Evolutionary conservation across 805 yeast species (phyloP).

Genomic region (Lachancea mirantina): DNA sequence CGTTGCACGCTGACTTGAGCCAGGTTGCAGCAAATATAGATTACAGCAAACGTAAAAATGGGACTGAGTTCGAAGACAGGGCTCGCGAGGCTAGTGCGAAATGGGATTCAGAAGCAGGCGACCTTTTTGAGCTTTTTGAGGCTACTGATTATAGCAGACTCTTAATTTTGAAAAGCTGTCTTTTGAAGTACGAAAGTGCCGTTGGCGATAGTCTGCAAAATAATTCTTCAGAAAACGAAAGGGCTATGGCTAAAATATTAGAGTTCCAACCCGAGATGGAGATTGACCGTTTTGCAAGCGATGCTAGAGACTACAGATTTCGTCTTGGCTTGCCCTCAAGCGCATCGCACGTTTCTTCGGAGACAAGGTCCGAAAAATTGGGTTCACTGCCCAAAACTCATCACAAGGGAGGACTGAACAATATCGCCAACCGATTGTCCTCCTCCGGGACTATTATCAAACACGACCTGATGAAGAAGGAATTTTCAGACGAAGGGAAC

Average conservation of each 20-base stretch:
- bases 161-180: slow-evolving; percentile 53
- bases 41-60: slow-evolving; percentile 32
- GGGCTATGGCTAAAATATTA: slow-evolving; percentile 56
- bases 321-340: slow-evolving; percentile 8
- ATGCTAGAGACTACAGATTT: slow-evolving; percentile 28
- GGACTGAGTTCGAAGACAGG: slow-evolving; percentile 32
- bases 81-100: slow-evolving; percentile 41
- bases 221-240: slow-evolving; percentile 47
- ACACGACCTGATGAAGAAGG: slow-evolving; percentile 28
- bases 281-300: slow-evolving; percentile 46
- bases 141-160: slow-evolving; percentile 59
- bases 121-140: slow-evolving; percentile 67
- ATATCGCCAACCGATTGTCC: slow-evolving; percentile 22
- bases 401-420: slow-evolving; percentile 24
- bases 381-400: slow-evolving; percentile 11
- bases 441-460: slow-evolving; percentile 24
- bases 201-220: slow-evolving; percentile 45
- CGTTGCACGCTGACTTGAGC: slow-evolving; percentile 36
- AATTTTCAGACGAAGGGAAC: slow-evolving; percentile 26
- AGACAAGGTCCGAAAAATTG: slow-evolving; percentile 3
- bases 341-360: slow-evolving; percentile 3
- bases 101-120: slow-evolving; percentile 78
- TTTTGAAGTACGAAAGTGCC: slow-evolving; percentile 59
- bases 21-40: slow-evolving; percentile 39
- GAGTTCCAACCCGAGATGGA: slow-evolving; percentile 57